Evolutionary conservation across 371 early-diverging fungal genomes (phyloP).

Genomic region (Synchytrium microbalum): DNA sequence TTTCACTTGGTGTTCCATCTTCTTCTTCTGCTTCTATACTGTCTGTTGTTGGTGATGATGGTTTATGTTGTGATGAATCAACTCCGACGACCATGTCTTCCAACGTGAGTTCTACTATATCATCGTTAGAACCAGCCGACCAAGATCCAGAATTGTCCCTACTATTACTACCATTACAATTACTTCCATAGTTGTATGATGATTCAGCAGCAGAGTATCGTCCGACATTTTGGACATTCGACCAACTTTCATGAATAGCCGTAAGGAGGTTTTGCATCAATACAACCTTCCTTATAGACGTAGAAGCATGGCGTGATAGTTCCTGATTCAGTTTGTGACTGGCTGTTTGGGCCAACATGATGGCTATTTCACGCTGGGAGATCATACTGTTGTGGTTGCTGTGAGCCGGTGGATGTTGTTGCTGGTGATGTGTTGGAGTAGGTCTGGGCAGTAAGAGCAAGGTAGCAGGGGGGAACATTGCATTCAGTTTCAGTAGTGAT

Average conservation of each 20-base stretch:
- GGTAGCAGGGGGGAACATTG: not conserved
- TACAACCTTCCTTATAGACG: not conserved
- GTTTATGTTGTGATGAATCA: too few relatives aligned
- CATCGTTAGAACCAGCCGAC: too few relatives aligned
- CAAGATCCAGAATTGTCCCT: too few relatives aligned
- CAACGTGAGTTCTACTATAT: not conserved
- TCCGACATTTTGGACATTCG: too few relatives aligned
- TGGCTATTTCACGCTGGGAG: not conserved
- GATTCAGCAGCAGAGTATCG: too few relatives aligned
- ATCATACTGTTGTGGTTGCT: not conserved
- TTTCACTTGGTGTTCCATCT: not conserved
- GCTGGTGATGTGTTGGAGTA: not conserved
- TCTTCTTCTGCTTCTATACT: not conserved
- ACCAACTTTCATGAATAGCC: not conserved
- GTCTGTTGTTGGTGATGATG: too few relatives aligned
- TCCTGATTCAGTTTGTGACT: not conserved
- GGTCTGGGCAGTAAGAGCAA: not conserved
- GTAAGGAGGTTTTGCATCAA: not conserved
- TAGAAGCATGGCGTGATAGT: not conserved
- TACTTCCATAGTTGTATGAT: too few relatives aligned
- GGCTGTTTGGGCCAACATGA: not conserved
- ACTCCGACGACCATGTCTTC: not conserved
- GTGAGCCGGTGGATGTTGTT: not conserved
- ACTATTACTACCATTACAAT: too few relatives aligned
- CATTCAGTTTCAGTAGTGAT: not conserved